These are phyloP conservation scores for Haplosporangium sp. DNA, from an alignment of 371 early-diverging fungal genomes.

Conservation along the genomic window DNA sequence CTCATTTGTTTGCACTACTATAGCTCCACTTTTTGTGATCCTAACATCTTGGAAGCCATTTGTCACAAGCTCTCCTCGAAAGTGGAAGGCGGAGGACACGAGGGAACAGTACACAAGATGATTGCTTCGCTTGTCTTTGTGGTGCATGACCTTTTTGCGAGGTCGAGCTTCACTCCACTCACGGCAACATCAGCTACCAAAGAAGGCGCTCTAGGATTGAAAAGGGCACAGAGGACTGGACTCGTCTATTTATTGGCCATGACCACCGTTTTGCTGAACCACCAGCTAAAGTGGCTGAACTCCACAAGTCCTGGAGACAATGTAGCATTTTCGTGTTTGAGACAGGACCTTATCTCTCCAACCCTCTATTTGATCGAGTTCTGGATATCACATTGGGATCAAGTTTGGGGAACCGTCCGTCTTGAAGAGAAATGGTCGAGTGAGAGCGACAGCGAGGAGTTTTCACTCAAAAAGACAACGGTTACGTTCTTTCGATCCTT, in stretches of 20 bases:
- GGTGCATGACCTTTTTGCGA: conserved; percentile 37
- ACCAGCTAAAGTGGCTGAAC: conserved; percentile 14
- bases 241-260: conserved; percentile 29
- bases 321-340: not conserved
- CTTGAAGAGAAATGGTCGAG: conserved; percentile 46
- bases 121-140: conserved; percentile 30
- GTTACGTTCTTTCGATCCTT: conserved; percentile 37
- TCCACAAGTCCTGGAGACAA: not conserved
- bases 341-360: conserved; percentile 25
- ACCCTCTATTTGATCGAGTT: conserved; percentile 33
- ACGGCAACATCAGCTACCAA: conserved; percentile 29
- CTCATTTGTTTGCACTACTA: not conserved
- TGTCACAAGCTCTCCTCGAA: conserved; percentile 16
- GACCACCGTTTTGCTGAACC: conserved; percentile 24
- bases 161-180: conserved; percentile 23
- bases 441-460: conserved; percentile 6
- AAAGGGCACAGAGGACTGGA: conserved; percentile 41
- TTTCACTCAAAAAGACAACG: conserved; percentile 30
- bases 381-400: conserved; percentile 54
- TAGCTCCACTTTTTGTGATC: conserved; percentile 28
- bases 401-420: conserved; percentile 52
- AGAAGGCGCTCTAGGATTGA: conserved; percentile 28
- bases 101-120: conserved; percentile 22
- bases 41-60: conserved; percentile 9
- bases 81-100: conserved; percentile 10